phyloP scores from a whole-genome alignment of 768 basidiomycete genomes.

The Cystofilobasidium ferigula region DNA sequence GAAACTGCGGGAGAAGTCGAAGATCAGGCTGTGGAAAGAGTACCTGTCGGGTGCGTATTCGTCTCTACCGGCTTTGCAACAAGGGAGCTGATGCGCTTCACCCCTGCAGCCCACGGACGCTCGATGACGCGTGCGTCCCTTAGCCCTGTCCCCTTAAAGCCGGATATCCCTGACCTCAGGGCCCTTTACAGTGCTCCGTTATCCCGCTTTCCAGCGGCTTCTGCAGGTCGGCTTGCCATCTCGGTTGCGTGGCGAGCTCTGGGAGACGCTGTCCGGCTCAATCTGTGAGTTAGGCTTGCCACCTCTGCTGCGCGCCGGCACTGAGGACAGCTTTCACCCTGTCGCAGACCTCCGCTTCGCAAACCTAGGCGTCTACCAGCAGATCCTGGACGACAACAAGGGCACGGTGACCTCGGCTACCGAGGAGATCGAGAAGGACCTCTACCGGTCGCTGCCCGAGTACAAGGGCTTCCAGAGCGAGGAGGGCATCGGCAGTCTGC shows the following conservation, averaged over 20 bases:
- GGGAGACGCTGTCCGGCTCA: constrained; percentile 94
- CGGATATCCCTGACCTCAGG: neutral
- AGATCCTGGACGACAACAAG: constrained; percentile 60
- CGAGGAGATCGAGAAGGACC: constrained; percentile 97
- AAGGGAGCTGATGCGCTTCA: no score
- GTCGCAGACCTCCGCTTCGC: constrained; percentile 58
- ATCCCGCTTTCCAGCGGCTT: constrained; percentile 92
- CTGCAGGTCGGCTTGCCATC: constrained; percentile 95
- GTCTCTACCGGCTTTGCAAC: no score
- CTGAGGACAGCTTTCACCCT: neutral
- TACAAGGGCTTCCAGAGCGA: constrained; percentile 90
- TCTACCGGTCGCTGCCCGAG: constrained; percentile 90
- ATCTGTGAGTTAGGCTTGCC: constrained; percentile 43
- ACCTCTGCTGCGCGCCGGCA: neutral
- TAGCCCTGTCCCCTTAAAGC: neutral
- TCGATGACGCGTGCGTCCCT: constrained; percentile 57
- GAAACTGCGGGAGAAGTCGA: constrained; percentile 43
- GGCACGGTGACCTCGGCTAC: constrained; percentile 58
- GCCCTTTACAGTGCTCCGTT: constrained; percentile 53
- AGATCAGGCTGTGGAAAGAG: constrained; percentile 87
- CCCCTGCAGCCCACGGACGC: constrained; percentile 65
- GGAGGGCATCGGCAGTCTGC: constrained; percentile 69
- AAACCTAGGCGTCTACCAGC: constrained; percentile 70
- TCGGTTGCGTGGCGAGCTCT: constrained; percentile 86
- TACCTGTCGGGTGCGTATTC: constrained; percentile 59